phyloP scores from a whole-genome alignment of 768 basidiomycete species.

The Pleurotus ostreatus region DNA sequence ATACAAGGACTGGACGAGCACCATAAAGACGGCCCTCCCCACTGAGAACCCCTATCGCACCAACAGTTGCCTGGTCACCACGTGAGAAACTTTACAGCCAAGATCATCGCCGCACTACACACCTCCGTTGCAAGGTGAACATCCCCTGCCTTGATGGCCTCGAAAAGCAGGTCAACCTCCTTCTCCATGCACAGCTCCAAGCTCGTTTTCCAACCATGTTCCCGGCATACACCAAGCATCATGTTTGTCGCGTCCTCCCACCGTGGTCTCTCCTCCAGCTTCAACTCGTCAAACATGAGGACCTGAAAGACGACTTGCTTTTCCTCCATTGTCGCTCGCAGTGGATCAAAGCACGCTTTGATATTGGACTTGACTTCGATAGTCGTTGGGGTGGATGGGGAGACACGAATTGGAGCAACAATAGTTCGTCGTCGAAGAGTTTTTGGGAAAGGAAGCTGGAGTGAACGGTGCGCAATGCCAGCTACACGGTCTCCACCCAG shows the following conservation, averaged over 20 bases:
- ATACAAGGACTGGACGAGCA: constrained; percentile 18
- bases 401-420: constrained; percentile 9
- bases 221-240: constrained; percentile 19
- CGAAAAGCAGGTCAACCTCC: constrained; percentile 8
- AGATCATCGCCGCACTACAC: neutral
- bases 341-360: constrained; percentile 10
- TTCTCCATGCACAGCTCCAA: constrained; percentile 14
- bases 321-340: neutral
- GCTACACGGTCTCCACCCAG: constrained; percentile 18
- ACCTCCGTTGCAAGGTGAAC: constrained; percentile 16
- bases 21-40: constrained; percentile 16
- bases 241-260: constrained; percentile 18
- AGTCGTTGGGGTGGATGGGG: constrained; percentile 5
- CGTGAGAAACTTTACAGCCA: neutral
- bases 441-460: constrained; percentile 14
- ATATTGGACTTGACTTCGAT: constrained; percentile 16
- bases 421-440: constrained; percentile 9
- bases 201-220: constrained; percentile 11
- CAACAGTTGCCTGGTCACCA: constrained; percentile 19
- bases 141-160: neutral
- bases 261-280: constrained; percentile 13
- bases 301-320: constrained; percentile 8
- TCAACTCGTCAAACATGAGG: constrained; percentile 20
- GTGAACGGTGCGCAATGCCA: constrained; percentile 14
- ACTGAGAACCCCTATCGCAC: constrained; percentile 16